Conservation (phyloP, 192 early-diverging fungal genomes). For the Coemansia sp. region DNA sequence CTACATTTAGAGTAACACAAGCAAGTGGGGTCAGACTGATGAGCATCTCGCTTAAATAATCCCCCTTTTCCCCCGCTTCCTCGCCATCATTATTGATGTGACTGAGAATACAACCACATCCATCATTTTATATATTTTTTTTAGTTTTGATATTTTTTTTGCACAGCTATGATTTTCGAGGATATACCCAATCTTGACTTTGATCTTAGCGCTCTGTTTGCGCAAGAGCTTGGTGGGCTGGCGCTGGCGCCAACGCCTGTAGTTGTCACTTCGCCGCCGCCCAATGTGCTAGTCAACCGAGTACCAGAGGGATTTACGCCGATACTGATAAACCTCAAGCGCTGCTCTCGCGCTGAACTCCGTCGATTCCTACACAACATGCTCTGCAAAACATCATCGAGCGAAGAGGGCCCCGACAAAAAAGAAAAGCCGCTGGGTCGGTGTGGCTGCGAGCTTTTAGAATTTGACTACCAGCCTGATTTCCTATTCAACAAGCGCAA, state of each 20-base stretch:
- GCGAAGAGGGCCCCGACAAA: neutral
- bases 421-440: constrained; percentile 32
- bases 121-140: constrained; percentile 8
- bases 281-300: constrained; percentile 44
- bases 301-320: constrained; percentile 49
- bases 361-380: constrained; percentile 44
- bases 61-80: neutral
- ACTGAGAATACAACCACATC: neutral
- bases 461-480: constrained; percentile 57
- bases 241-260: constrained; percentile 41
- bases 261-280: constrained; percentile 19
- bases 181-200: constrained; percentile 34
- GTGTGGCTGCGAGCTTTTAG: constrained; percentile 49
- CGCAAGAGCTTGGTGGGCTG: constrained; percentile 42
- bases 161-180: constrained; percentile 26
- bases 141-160: neutral
- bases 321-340: constrained; percentile 46
- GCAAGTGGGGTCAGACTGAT: neutral
- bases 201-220: constrained; percentile 30
- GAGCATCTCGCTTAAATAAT: neutral
- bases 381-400: constrained; percentile 24
- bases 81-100: neutral
- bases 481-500: constrained; percentile 50
- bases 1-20: neutral
- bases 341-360: constrained; percentile 44